Evolutionary conservation across 345 rosid genomes (phyloP).

Genomic region (Acer campestre): DNA sequence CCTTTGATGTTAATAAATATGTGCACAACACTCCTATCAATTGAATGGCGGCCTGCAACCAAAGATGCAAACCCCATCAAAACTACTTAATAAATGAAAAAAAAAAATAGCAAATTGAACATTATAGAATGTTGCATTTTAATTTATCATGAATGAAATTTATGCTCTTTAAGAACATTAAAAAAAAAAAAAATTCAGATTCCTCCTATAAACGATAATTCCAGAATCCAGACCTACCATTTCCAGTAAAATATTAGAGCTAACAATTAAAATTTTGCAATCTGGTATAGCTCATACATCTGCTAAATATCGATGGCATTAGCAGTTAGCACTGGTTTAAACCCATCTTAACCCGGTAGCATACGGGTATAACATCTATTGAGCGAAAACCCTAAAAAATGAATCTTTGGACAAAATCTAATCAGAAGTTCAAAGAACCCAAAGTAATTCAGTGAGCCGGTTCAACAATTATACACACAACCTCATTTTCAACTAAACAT

Average conservation of each 20-base stretch:
- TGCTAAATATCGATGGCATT: background rate
- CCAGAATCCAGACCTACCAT: background rate
- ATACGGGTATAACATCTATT: too few relatives aligned
- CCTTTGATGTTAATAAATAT: conserved; percentile 16
- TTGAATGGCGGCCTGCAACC: conserved; percentile 36
- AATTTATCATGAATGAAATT: background rate
- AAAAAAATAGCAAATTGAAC: background rate
- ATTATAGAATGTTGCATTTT: background rate
- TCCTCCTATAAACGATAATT: background rate
- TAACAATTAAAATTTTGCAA: background rate
- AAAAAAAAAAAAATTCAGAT: background rate
- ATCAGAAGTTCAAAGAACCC: background rate
- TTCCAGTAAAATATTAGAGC: background rate
- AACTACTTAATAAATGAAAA: background rate
- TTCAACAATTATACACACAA: background rate
- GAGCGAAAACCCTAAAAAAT: background rate
- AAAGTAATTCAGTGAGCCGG: background rate
- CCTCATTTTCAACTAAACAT: too few relatives aligned
- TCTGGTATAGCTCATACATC: background rate
- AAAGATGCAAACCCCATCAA: conserved; percentile 7
- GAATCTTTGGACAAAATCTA: background rate
- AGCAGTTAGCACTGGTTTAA: background rate
- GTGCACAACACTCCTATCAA: conserved; percentile 24
- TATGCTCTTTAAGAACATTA: background rate
- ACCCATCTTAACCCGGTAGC: background rate